Percentiles rank a stretch among this genome's conserved stretches.
Conservation (phyloP, 345 rosid genomes). For the Garcia nutans region DNA sequence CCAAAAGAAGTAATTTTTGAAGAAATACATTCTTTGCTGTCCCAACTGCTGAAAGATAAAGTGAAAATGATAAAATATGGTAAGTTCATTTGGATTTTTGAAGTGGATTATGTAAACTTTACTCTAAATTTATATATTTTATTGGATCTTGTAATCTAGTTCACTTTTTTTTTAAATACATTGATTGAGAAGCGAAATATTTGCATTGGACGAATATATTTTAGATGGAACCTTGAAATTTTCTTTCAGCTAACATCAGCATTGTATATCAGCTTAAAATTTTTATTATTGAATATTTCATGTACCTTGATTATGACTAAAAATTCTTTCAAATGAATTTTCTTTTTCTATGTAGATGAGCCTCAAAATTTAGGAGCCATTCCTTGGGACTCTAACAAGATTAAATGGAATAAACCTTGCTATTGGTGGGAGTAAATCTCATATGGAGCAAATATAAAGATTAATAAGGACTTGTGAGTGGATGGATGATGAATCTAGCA, state of each 20-base stretch:
- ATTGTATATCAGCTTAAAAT: background rate
- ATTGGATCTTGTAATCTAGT: background rate
- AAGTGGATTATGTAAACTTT: constrained; percentile 10
- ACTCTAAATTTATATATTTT: too few species aligned
- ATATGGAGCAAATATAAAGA: too few species aligned
- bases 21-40: constrained; percentile 60
- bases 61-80: constrained; percentile 32
- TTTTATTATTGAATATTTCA: background rate
- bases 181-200: background rate
- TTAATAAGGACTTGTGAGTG: too few species aligned
- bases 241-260: background rate
- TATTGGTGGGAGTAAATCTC: too few species aligned
- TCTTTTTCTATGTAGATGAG: background rate
- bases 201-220: background rate
- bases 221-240: background rate
- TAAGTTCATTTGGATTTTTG: constrained; percentile 21
- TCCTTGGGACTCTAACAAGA: background rate
- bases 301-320: background rate
- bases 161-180: background rate
- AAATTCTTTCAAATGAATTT: background rate
- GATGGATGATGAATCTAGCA: too few species aligned
- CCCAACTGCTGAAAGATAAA: constrained; percentile 47
- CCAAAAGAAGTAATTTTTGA: constrained; percentile 62
- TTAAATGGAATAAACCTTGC: background rate
- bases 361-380: background rate